Evolutionary conservation across 2,329 filamentous ascomycete species (phyloP), one percentile per base, ranked within the genome.

Genomic region (Penicillium fuscoglaucum): DNA sequence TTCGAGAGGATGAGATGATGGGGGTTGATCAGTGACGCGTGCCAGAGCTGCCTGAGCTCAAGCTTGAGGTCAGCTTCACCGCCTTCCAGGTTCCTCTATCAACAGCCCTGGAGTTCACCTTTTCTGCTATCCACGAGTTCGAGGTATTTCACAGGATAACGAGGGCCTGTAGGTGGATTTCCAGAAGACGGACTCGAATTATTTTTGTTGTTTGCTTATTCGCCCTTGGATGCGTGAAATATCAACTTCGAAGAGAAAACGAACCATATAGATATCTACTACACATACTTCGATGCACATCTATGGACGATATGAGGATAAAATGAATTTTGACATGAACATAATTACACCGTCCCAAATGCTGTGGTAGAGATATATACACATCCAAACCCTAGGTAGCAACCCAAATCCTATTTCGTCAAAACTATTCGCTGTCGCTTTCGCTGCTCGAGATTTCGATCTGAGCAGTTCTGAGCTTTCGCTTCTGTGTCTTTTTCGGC

Each of bases 21-120:
- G 61, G 61, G 62, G 62, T 60, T 60, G 52, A 62, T 61, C 47
- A 64, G 66, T 64, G 66, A 65, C 72, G 73, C 72, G 73, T 73
- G 68, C 68, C 63, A 67, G 63, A 70, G 71, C 63, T 74, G 72
- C 71, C 72, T 74, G 69, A 73, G 71, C 72, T 73, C 66, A 62
- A 72, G 70, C 69, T 71, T 66, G 67, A 70, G 66, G 61, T 67
- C 69, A 64, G 68, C 66, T 66, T 72, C 70, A 74, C 72, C 72
- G 72, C 72, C 72, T 73, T 73, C 55, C 9, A 40, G 17, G 41
- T 37, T 28, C 41, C 48, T 44, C 9, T 53, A 53, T 46, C 7
- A 35, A 26, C 40, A 46, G 33, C 33, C 15, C 15, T 35, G 15
- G 15, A 8, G 40, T 17, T 52, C 29, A 33, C 12, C 19, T 29